These are phyloP conservation scores for Vaccinium darrowii DNA, from an alignment of 148 eudicot species.

Conservation along the genomic window DNA sequence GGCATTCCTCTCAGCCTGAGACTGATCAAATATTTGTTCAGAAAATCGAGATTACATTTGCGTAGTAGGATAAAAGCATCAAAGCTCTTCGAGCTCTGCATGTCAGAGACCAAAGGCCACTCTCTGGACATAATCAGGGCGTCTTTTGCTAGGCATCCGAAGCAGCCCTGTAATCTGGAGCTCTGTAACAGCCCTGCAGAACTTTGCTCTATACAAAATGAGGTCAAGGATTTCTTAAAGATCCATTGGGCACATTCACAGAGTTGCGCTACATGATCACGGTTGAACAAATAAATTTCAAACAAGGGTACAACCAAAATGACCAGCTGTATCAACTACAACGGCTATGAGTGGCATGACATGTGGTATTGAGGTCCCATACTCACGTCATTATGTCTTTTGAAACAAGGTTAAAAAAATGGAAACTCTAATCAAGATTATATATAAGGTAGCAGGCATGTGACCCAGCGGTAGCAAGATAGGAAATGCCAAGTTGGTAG, in stretches of 20 bases:
- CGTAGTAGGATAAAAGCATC: background rate
- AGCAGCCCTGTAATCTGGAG: constrained; percentile 82
- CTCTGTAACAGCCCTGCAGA: constrained; percentile 85
- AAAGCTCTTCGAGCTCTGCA: constrained; percentile 5
- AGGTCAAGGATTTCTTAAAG: constrained; percentile 33
- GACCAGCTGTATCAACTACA: background rate
- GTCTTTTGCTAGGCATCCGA: constrained; percentile 93
- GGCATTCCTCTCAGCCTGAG: background rate
- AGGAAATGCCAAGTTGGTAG: too few relatives aligned
- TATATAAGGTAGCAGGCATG: background rate
- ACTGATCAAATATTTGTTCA: background rate
- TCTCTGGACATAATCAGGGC: constrained; percentile 91
- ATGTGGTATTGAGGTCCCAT: background rate
- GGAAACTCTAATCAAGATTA: background rate
- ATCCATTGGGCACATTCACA: background rate
- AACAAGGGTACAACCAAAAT: background rate
- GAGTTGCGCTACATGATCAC: background rate
- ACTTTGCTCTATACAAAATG: constrained; percentile 56
- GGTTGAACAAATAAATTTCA: background rate
- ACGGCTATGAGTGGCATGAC: background rate
- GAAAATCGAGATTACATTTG: background rate
- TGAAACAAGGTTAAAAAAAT: background rate
- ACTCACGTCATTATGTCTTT: background rate
- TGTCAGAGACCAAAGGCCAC: constrained; percentile 66
- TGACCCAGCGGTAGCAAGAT: background rate